phyloP scores from a whole-genome alignment of 2,329 filamentous ascomycete genomes.

The Penicillium sp. region DNA sequence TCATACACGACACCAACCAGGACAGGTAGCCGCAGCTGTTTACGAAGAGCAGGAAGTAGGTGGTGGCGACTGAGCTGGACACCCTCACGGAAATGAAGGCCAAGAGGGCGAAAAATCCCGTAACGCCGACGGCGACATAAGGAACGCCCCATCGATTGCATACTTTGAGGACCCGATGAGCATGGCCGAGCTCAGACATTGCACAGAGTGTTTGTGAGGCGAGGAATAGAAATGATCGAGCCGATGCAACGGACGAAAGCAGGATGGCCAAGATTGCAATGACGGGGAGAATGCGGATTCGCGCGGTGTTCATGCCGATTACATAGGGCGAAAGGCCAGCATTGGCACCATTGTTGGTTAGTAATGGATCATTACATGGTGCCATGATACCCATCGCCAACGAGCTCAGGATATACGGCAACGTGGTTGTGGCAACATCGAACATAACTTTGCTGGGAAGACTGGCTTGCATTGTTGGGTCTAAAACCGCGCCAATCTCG shows the following conservation, averaged over 20 bases:
- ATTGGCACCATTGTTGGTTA: slow-evolving; percentile 56
- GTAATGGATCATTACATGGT: slow-evolving; percentile 54
- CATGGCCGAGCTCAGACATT: slow-evolving; percentile 64
- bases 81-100: slow-evolving; percentile 67
- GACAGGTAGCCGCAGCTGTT: slow-evolving; percentile 68
- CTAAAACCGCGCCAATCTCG: slow-evolving; percentile 43
- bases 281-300: slow-evolving; percentile 62
- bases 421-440: slow-evolving; percentile 58
- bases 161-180: slow-evolving; percentile 58
- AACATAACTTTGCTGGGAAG: slow-evolving; percentile 56
- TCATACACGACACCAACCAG: slow-evolving; percentile 64
- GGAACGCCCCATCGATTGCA: slow-evolving; percentile 65
- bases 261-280: slow-evolving; percentile 76
- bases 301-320: slow-evolving; percentile 51
- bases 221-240: slow-evolving; percentile 74
- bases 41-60: slow-evolving; percentile 70
- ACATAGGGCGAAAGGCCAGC: slow-evolving; percentile 53
- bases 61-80: slow-evolving; percentile 61
- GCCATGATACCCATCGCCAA: slow-evolving; percentile 62
- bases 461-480: slow-evolving; percentile 49
- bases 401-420: slow-evolving; percentile 60
- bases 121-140: slow-evolving; percentile 58
- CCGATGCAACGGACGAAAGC: slow-evolving; percentile 75
- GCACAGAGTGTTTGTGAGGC: slow-evolving; percentile 67
- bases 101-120: slow-evolving; percentile 61